phyloP scores from a whole-genome alignment of 2,329 filamentous ascomycete species.

The Basipetospora chlamydospora region DNA sequence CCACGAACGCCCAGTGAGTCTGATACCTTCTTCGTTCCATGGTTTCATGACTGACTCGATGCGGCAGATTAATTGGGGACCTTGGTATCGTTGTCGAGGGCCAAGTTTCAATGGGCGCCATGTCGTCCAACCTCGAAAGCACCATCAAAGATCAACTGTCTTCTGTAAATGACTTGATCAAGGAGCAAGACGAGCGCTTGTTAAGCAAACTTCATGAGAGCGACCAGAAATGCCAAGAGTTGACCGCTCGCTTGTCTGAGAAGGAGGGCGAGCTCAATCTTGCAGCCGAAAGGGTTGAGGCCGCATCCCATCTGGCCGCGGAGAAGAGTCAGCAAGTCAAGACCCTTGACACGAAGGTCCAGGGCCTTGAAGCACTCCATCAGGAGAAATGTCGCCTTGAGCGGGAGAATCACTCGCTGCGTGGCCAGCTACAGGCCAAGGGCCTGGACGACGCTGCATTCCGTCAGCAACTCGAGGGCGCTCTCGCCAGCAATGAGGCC shows the following conservation, averaged over 20 bases:
- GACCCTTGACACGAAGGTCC: slow-evolving; percentile 11
- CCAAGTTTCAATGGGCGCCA: slow-evolving; percentile 1
- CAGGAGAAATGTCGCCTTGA: slow-evolving; percentile 10
- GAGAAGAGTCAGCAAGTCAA: slow-evolving; percentile 10
- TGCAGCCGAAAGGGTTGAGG: slow-evolving; percentile 4
- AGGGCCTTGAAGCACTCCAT: slow-evolving; percentile 6
- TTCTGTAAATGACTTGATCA: slow-evolving; percentile 1
- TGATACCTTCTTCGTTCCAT: not conserved
- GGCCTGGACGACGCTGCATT: slow-evolving; percentile 7
- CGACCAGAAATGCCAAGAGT: slow-evolving; percentile 7
- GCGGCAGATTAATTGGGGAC: slow-evolving; percentile 1
- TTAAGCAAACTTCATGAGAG: slow-evolving; percentile 3
- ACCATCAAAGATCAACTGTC: slow-evolving; percentile 2
- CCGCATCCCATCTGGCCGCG: slow-evolving; percentile 3
- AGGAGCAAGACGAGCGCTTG: slow-evolving; percentile 1
- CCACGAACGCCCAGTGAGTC: not conserved
- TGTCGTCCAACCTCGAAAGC: not conserved
- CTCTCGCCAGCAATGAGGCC: slow-evolving; percentile 5
- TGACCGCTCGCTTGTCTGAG: not conserved
- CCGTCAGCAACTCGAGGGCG: not conserved
- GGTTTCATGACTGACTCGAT: not conserved
- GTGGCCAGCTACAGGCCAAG: slow-evolving; percentile 9
- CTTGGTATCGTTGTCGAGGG: not conserved
- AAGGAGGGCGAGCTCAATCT: not conserved
- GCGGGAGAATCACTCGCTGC: slow-evolving; percentile 8